These are phyloP conservation scores for Gynandropsis gynandra DNA, from an alignment of 345 rosid genomes.

Conservation along the genomic window DNA sequence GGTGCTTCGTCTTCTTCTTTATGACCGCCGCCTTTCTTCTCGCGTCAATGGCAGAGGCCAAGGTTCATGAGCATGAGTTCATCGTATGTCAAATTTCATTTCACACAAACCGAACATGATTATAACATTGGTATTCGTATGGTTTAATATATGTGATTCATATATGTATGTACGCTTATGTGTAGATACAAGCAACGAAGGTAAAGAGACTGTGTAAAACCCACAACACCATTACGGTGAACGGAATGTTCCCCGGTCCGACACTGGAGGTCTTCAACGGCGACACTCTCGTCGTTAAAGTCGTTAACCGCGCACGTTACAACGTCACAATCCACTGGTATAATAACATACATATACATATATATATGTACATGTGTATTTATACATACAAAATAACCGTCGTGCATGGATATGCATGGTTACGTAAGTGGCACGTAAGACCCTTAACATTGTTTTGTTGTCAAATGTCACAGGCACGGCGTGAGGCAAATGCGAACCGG, in stretches of 20 bases:
- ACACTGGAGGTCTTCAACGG: conserved; percentile 69
- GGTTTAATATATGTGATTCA: background rate
- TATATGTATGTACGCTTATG: background rate
- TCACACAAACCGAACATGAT: too few relatives aligned
- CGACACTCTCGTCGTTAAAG: conserved; percentile 63
- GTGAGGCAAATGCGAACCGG: conserved; percentile 72
- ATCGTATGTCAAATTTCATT: too few relatives aligned
- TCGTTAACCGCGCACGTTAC: conserved; percentile 54
- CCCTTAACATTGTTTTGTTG: background rate
- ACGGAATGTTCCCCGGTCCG: conserved; percentile 94
- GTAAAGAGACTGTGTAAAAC: conserved; percentile 96
- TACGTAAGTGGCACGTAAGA: background rate
- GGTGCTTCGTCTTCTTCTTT: too few relatives aligned
- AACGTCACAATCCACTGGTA: conserved; percentile 93
- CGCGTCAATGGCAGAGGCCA: too few relatives aligned
- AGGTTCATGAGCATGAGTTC: too few relatives aligned
- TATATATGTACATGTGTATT: too few relatives aligned
- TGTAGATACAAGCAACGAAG: conserved; percentile 66
- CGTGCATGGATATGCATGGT: too few relatives aligned
- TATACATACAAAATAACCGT: too few relatives aligned
- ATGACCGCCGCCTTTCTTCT: too few relatives aligned
- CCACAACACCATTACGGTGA: conserved; percentile 66
- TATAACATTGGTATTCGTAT: too few relatives aligned
- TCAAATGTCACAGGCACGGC: conserved; percentile 60
- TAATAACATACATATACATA: background rate